Percentiles rank a stretch among this genome's conserved stretches.
phyloP scores from a whole-genome alignment of 768 basidiomycete genomes.

The Saitozyma podzolica region DNA sequence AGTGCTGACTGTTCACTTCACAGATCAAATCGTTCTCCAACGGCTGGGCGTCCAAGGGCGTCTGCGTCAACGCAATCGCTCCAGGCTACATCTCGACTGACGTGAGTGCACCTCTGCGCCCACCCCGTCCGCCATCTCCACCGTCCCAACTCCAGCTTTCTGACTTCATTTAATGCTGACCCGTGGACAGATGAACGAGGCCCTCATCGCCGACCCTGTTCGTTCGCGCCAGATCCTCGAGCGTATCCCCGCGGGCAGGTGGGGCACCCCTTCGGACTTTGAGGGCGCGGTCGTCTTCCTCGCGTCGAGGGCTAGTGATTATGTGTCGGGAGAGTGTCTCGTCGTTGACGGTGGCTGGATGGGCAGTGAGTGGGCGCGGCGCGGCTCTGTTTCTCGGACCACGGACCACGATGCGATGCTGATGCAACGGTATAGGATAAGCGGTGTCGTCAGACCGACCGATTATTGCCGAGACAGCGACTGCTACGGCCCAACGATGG shows the following conservation, averaged over 20 bases:
- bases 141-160: background rate
- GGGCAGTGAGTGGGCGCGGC: constrained; percentile 33
- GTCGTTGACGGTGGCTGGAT: constrained; percentile 71
- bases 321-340: constrained; percentile 70
- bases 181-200: constrained; percentile 61
- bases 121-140: too few species aligned
- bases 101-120: constrained; percentile 61
- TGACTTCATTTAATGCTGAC: constrained; percentile 3
- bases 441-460: too few species aligned
- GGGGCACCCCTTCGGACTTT: constrained; percentile 73
- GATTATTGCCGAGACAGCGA: too few species aligned
- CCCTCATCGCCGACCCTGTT: constrained; percentile 65
- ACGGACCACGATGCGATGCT: too few species aligned
- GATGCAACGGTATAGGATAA: too few species aligned
- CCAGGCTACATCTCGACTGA: constrained; percentile 89
- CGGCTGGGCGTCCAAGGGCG: constrained; percentile 85
- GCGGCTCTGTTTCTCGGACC: background rate
- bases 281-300: constrained; percentile 72
- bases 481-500: too few species aligned
- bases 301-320: constrained; percentile 67
- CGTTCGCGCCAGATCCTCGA: constrained; percentile 71
- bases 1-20: too few species aligned
- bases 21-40: constrained; percentile 76
- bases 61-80: constrained; percentile 84
- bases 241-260: constrained; percentile 69